Evolutionary conservation across 1,284 basidiomycete genomes (phyloP).

Genomic region (Naganishia liquefaciens): DNA sequence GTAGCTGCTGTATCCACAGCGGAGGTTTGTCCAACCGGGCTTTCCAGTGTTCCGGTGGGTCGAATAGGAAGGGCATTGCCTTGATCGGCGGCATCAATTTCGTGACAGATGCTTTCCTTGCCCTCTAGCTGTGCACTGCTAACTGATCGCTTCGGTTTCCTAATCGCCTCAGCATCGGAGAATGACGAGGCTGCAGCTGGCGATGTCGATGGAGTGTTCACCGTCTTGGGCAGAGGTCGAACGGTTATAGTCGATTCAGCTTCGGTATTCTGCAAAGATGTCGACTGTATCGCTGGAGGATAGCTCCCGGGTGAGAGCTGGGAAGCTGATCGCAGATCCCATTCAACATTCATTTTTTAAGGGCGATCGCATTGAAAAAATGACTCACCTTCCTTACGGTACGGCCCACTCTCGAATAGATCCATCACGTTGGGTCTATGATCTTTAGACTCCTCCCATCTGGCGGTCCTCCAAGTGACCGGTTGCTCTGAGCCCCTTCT

Average conservation of each 20-base stretch:
- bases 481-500: conserved; percentile 12
- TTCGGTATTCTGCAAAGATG: not conserved
- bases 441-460: conserved; percentile 43
- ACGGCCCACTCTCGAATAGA: conserved; percentile 34
- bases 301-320: conserved; percentile 11
- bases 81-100: conserved; percentile 50
- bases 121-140: conserved; percentile 54
- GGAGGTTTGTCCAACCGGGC: no score
- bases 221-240: not conserved
- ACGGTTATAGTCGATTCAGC: conserved; percentile 9
- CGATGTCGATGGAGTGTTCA: conserved; percentile 61
- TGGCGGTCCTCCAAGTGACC: conserved; percentile 50
- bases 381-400: conserved; percentile 4
- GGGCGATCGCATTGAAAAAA: not conserved
- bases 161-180: no score
- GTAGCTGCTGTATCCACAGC: no score
- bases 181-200: conserved; percentile 36
- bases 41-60: conserved; percentile 41
- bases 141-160: no score
- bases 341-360: not conserved
- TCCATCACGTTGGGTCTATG: conserved; percentile 37
- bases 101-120: conserved; percentile 55
- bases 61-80: conserved; percentile 52
- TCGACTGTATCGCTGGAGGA: not conserved
- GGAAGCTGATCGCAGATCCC: conserved; percentile 4